These are phyloP conservation scores for Aspergillus hancockii DNA, from an alignment of 495 filamentous ascomycete species.

Conservation along the genomic window DNA sequence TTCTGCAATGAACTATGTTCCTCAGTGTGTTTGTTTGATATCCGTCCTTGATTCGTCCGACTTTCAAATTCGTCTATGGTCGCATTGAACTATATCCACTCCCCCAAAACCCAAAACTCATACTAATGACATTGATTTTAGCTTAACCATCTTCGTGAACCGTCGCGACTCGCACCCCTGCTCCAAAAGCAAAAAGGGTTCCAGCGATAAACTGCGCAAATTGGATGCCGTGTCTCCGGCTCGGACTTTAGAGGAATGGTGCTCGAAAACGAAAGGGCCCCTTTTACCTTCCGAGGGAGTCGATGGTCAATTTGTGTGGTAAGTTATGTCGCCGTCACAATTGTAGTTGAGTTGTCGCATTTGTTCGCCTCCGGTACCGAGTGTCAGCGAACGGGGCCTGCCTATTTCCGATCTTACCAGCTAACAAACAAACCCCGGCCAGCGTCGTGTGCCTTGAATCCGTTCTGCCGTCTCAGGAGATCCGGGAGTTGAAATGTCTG, in stretches of 20 bases:
- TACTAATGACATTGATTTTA: constrained; percentile 9
- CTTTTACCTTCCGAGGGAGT: constrained; percentile 37
- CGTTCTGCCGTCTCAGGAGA: constrained; percentile 40
- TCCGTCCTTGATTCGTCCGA: not conserved
- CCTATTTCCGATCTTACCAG: not conserved
- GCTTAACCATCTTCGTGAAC: constrained; percentile 41
- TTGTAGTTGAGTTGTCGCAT: not conserved
- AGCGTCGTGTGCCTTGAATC: constrained; percentile 48
- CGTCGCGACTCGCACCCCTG: constrained; percentile 33
- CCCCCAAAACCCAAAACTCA: not conserved
- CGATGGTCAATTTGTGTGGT: constrained; percentile 49
- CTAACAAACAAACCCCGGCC: not conserved
- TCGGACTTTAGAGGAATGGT: constrained; percentile 47
- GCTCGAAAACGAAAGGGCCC: constrained; percentile 37
- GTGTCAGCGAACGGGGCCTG: not conserved
- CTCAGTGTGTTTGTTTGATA: not conserved
- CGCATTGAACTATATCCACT: not conserved
- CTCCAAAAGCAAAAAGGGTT: constrained; percentile 28
- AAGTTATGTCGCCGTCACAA: constrained; percentile 14
- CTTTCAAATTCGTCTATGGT: constrained; percentile 6
- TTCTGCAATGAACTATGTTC: constrained; percentile 3
- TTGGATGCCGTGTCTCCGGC: constrained; percentile 43
- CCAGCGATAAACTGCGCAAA: constrained; percentile 37
- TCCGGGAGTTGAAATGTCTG: constrained; percentile 45
- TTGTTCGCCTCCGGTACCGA: not conserved